Conservation (phyloP, 495 filamentous ascomycete species). For the Talaromyces trachyspermus region DNA sequence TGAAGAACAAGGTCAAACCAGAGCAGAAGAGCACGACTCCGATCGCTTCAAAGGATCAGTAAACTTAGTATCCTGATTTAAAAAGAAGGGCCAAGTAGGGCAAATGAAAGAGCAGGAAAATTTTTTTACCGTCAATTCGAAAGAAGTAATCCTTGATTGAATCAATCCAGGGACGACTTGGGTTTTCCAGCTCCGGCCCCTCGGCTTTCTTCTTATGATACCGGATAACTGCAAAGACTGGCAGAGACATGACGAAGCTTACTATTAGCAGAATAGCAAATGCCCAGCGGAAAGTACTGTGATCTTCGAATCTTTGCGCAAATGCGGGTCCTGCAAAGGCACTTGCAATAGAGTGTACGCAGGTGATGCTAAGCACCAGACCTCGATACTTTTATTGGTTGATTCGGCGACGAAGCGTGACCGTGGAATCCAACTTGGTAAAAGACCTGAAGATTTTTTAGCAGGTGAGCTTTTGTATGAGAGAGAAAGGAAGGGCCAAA, state of each 20-base stretch:
- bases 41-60: constrained; percentile 12
- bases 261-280: constrained; percentile 54
- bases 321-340: constrained; percentile 44
- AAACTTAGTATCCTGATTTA: background rate
- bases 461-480: no score
- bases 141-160: no score
- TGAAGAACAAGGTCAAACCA: constrained; percentile 47
- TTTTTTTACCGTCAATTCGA: no score
- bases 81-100: background rate
- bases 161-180: no score
- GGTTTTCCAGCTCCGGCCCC: background rate
- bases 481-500: no score
- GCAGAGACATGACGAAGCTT: constrained; percentile 42
- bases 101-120: no score
- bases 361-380: constrained; percentile 46
- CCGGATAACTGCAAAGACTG: constrained; percentile 47
- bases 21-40: constrained; percentile 46
- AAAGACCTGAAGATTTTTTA: no score
- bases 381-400: constrained; percentile 48
- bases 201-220: constrained; percentile 14
- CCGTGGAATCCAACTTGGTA: constrained; percentile 53
- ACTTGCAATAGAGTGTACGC: constrained; percentile 53
- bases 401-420: constrained; percentile 51
- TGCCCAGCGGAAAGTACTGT: constrained; percentile 51
- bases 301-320: constrained; percentile 34